These are phyloP conservation scores for Clitopilus hobsonii DNA, from an alignment of 768 basidiomycete species.

Conservation along the genomic window DNA sequence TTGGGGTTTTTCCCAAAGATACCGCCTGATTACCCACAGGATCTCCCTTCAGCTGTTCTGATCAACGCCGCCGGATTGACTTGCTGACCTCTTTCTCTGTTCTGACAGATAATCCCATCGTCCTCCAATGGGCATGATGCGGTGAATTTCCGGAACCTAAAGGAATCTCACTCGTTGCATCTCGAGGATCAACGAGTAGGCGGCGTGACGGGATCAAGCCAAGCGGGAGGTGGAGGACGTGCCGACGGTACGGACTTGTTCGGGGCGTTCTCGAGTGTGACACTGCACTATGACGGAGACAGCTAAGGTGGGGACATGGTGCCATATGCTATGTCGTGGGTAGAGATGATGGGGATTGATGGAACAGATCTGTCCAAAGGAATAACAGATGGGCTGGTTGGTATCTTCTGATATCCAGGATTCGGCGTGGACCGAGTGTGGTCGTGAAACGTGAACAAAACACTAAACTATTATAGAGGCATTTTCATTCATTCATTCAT, in stretches of 20 bases:
- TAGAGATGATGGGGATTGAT: constrained; percentile 6
- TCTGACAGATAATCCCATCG: constrained; percentile 70
- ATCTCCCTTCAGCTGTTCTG: constrained; percentile 4
- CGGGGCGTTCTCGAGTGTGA: constrained; percentile 87
- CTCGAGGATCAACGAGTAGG: constrained; percentile 62
- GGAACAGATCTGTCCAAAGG: constrained; percentile 7
- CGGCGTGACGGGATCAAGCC: constrained; percentile 30
- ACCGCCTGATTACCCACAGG: not conserved
- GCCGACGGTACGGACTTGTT: constrained; percentile 65
- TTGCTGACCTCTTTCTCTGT: not conserved
- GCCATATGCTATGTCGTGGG: constrained; percentile 5
- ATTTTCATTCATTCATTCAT: constrained; percentile 1
- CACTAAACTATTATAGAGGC: not conserved
- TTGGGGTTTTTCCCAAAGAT: not conserved
- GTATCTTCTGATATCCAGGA: constrained; percentile 4
- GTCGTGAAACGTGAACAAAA: constrained; percentile 4
- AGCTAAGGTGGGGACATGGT: constrained; percentile 15
- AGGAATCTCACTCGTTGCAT: constrained; percentile 89
- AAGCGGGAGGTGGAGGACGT: constrained; percentile 24
- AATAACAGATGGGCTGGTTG: constrained; percentile 3
- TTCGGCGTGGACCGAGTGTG: constrained; percentile 7
- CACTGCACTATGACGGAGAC: constrained; percentile 80
- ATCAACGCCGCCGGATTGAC: not conserved
- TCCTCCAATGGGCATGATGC: constrained; percentile 77
- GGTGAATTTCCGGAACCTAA: constrained; percentile 85